Conservation (phyloP, 73 alveolate genomes). For the Tetrahymena elliotti region DNA sequence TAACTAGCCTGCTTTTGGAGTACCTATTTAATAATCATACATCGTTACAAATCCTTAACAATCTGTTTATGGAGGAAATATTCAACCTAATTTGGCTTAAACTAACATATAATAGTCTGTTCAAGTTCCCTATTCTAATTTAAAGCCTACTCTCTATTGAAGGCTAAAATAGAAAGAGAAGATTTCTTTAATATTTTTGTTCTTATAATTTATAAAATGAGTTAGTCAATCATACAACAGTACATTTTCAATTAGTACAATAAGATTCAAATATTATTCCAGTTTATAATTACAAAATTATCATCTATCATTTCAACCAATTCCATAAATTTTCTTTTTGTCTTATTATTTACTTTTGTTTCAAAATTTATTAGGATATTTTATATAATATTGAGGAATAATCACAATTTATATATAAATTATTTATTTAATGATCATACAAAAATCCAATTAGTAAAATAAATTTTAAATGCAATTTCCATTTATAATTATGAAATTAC, state of each 20-base stretch:
- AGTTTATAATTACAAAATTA: too few species aligned
- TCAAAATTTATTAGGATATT: too few species aligned
- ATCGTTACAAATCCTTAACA: neutral
- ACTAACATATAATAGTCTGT: neutral
- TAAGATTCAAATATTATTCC: too few species aligned
- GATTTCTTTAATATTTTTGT: neutral
- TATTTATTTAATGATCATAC: too few species aligned
- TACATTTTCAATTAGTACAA: neutral
- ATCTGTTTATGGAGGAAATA: neutral
- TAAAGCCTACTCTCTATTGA: neutral
- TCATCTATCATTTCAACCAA: too few species aligned
- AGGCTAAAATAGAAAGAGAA: neutral
- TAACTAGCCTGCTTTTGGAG: neutral
- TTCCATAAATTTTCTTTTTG: too few species aligned
- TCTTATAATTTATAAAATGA: neutral
- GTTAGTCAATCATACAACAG: neutral
- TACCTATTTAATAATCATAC: neutral
- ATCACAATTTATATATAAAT: too few species aligned
- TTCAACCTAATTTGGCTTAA: neutral
- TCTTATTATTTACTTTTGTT: too few species aligned
- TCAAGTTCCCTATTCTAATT: neutral
- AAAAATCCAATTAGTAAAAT: too few species aligned
- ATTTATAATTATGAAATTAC: too few species aligned
- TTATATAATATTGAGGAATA: too few species aligned
- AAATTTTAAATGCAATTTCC: too few species aligned